Conservation (phyloP, 306 rosid species). For the Arachis hypogaea region DNA sequence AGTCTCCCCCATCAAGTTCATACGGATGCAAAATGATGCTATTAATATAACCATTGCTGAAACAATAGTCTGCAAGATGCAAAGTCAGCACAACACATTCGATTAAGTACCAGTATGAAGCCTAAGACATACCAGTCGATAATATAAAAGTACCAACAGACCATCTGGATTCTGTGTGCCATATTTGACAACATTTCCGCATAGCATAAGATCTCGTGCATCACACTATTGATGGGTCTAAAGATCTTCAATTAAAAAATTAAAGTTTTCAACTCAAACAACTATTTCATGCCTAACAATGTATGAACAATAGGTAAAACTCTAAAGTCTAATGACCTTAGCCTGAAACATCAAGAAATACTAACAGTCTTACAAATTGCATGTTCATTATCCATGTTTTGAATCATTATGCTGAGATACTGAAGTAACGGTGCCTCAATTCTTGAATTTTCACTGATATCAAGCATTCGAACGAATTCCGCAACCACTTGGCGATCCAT, state of each 20-base stretch:
- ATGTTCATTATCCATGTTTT: conserved; percentile 75
- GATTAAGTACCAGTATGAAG: conserved; percentile 15
- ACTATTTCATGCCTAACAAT: conserved; percentile 18
- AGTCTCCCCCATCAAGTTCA: conserved; percentile 70
- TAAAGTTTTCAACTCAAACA: not conserved
- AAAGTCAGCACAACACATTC: conserved; percentile 41
- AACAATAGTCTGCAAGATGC: conserved; percentile 74
- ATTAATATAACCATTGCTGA: conserved; percentile 83
- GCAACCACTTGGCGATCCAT: conserved; percentile 87
- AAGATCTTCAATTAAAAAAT: not conserved
- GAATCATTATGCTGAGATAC: conserved; percentile 86
- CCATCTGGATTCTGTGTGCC: not conserved
- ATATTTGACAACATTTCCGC: not conserved
- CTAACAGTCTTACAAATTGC: conserved; percentile 69
- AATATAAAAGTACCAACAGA: not conserved
- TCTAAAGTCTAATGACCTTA: conserved; percentile 22
- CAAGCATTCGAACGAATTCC: conserved; percentile 76
- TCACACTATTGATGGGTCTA: not conserved
- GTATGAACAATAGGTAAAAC: conserved; percentile 29
- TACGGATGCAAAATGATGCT: conserved; percentile 63
- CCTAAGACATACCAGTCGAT: not conserved
- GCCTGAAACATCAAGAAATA: conserved; percentile 19
- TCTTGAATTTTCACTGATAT: conserved; percentile 60
- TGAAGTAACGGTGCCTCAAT: conserved; percentile 83
- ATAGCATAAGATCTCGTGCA: not conserved